phyloP scores from a whole-genome alignment of 2,329 filamentous ascomycete species.

The Talaromyces sp. region DNA sequence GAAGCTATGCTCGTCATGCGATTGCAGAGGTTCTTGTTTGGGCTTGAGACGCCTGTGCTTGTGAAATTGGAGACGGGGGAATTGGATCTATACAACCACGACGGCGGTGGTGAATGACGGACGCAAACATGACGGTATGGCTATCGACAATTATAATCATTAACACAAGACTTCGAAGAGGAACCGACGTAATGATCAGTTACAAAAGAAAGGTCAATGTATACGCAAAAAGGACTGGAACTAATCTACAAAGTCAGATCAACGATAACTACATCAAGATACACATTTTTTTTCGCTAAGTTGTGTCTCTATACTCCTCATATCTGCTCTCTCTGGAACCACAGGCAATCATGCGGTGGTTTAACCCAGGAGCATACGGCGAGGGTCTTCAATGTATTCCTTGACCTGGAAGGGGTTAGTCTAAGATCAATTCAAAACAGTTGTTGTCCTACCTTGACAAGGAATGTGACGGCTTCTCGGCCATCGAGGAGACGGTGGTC shows the following conservation, averaged over 20 bases:
- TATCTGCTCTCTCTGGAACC: not conserved
- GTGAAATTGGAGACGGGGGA: constrained; percentile 51
- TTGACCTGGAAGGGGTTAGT: constrained; percentile 56
- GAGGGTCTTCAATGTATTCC: constrained; percentile 92
- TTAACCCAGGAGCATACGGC: constrained; percentile 19
- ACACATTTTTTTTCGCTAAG: not conserved
- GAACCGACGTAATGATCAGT: not conserved
- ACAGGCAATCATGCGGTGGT: not conserved
- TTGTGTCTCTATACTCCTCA: not conserved
- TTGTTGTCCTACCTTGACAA: constrained; percentile 64
- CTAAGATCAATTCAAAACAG: not conserved
- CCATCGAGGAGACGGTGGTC: constrained; percentile 95
- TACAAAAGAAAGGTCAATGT: constrained; percentile 9
- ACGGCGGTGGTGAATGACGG: not conserved
- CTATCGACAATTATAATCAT: not conserved
- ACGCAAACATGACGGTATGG: not conserved
- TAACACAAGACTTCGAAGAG: not conserved
- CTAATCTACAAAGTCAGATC: constrained; percentile 10
- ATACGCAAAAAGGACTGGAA: constrained; percentile 3
- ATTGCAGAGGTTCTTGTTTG: constrained; percentile 42
- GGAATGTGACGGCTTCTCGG: constrained; percentile 90
- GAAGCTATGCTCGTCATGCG: constrained; percentile 41
- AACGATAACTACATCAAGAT: not conserved
- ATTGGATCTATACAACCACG: constrained; percentile 21
- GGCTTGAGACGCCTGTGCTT: constrained; percentile 47